These are phyloP conservation scores for Talaromyces sp. DNA, from an alignment of 2,329 filamentous ascomycete genomes.

Conservation along the genomic window DNA sequence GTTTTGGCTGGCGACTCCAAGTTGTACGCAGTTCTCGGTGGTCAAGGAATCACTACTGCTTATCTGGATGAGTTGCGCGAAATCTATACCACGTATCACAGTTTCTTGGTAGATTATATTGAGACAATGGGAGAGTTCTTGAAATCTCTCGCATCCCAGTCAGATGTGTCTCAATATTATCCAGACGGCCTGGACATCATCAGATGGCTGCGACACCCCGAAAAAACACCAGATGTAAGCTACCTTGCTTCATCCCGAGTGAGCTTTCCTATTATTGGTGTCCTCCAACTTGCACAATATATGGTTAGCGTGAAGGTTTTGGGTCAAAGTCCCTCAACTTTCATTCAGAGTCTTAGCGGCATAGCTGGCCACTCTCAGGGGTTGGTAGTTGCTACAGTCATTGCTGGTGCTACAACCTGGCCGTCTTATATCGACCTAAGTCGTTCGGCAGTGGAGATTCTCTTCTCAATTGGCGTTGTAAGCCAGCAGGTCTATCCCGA, in stretches of 20 bases:
- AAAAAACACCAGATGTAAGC: constrained; percentile 86
- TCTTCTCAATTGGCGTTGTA: neutral
- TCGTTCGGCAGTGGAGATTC: neutral
- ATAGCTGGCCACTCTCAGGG: constrained; percentile 4
- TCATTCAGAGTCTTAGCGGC: constrained; percentile 50
- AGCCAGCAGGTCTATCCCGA: neutral
- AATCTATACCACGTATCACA: neutral
- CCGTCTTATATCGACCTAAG: neutral
- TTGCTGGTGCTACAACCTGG: neutral
- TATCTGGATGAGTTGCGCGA: neutral
- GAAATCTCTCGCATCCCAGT: constrained; percentile 38
- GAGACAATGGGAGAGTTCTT: neutral
- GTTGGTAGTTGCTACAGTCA: neutral
- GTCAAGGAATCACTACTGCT: neutral
- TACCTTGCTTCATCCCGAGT: constrained; percentile 93
- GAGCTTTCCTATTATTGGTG: constrained; percentile 90
- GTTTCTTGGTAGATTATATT: neutral
- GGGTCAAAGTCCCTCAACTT: constrained; percentile 81
- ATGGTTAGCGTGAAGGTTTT: constrained; percentile 88
- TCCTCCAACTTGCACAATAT: constrained; percentile 94
- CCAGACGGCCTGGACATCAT: constrained; percentile 92
- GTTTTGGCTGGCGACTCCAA: neutral
- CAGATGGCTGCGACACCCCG: constrained; percentile 83
- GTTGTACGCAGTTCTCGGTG: neutral
- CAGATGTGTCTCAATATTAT: constrained; percentile 61